Base-by-base conservation (phyloP, 192 early-diverging fungal genomes). In the Backusella psychrophila region DNA sequence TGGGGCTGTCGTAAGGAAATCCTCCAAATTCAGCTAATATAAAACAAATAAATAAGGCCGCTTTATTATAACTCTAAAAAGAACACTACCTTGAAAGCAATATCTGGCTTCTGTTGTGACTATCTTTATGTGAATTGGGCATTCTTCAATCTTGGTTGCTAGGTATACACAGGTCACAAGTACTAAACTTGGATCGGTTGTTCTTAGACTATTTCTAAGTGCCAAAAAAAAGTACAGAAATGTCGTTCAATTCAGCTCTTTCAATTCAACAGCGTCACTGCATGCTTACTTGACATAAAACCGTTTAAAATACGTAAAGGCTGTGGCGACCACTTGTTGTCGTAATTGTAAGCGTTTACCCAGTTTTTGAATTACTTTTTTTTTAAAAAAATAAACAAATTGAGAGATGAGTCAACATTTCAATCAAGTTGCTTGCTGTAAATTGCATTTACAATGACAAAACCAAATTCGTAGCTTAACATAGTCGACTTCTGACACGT, bases 141-240 rank as follows among this genome's bases (percentile, higher is more conserved):
- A 90, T 78, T 98, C 96, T 76, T 96, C 96, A 52, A 96, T 91
- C 78, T 98, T 97, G 82, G 92, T 91, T 2, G 96, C 96, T 56
- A 97, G 76, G 73, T 96, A 97, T 66, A 96, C 84, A 76, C 94
- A 96, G 5, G 96, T 95, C 8, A 91, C 88, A 1, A 87, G 81
- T 41, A 96, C 93, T 17, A 98, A 82, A 49, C 88, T 88, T 21
- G 94, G 93, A 76, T 97, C 95, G 36, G 92, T 94, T 33, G 86
- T 82, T 36, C 87, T 84, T 66, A 90, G 86, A 38, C 86, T 86
- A 76, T 96, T 96, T 75, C 93, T 96, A 49, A 79, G 46, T 68
- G 21, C n/a, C 66, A 14, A 66, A 14, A 26, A 38, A 39, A 8
- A 39, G 9, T 39, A 39, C 33, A 3, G 33, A 17, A 33, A 14